Conservation (phyloP, 352 stramenopile species). For the Globisporangium heterothallicum region DNA sequence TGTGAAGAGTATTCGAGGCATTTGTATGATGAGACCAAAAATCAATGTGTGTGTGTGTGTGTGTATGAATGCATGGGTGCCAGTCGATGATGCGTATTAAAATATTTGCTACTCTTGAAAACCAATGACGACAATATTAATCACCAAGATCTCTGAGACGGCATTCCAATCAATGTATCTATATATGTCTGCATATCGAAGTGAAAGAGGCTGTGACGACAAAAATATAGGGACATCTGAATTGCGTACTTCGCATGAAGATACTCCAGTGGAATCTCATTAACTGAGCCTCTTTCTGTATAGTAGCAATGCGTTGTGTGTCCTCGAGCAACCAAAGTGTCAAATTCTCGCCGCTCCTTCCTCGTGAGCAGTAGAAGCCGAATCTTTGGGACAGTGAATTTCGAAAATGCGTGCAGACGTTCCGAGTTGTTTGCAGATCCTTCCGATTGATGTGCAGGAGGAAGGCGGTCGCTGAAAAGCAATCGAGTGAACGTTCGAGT, state of each 20-base stretch:
- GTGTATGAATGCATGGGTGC: constrained; percentile 8
- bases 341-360: constrained; percentile 81
- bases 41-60: constrained; percentile 16
- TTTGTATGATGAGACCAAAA: constrained; percentile 89
- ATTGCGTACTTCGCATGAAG: constrained; percentile 44
- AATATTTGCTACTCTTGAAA: constrained; percentile 92
- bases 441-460: constrained; percentile 25
- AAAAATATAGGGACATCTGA: constrained; percentile 89
- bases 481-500: constrained; percentile 32
- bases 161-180: constrained; percentile 8
- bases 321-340: constrained; percentile 72
- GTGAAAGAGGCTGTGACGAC: constrained; percentile 74
- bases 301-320: not conserved
- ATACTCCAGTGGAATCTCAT: constrained; percentile 89
- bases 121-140: constrained; percentile 84
- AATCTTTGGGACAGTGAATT: constrained; percentile 84
- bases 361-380: constrained; percentile 76
- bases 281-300: constrained; percentile 68
- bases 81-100: constrained; percentile 77
- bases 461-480: constrained; percentile 65
- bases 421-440: constrained; percentile 20
- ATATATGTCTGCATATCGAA: not conserved
- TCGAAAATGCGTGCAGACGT: constrained; percentile 7
- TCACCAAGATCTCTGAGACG: constrained; percentile 91
- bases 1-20: constrained; percentile 88